phyloP scores from a whole-genome alignment of 2,329 filamentous ascomycete genomes.

The Penicillium concentricum region DNA sequence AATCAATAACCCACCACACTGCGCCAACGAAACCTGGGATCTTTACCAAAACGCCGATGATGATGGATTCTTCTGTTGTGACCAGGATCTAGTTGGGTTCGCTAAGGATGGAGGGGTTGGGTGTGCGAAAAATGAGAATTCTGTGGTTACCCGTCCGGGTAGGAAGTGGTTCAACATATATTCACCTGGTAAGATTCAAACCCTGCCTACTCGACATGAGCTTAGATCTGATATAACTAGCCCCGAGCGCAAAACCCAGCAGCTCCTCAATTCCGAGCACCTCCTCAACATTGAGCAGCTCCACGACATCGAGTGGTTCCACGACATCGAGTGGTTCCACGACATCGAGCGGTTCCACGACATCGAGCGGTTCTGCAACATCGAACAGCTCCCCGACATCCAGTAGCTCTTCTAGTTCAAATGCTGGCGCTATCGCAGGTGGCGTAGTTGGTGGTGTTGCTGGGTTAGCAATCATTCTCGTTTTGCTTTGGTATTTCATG shows the following conservation, averaged over 20 bases:
- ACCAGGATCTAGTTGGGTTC: not conserved
- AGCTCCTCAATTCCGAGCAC: not conserved
- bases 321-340: not conserved
- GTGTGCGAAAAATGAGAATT: not conserved
- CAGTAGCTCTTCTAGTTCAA: not conserved
- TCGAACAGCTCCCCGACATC: not conserved
- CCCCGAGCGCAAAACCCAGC: not conserved
- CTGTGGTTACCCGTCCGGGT: no score
- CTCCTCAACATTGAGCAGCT: not conserved
- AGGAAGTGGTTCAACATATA: rapidly evolving
- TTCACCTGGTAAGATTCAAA: not conserved
- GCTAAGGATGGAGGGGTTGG: not conserved
- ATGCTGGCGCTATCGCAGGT: conserved; percentile 8
- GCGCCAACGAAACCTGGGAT: not conserved
- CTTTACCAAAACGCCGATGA: not conserved
- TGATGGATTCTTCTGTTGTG: not conserved
- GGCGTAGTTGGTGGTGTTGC: conserved; percentile 19
- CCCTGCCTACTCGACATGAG: not conserved
- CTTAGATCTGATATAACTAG: not conserved
- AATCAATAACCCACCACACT: not conserved
- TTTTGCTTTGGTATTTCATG: conserved; percentile 12
- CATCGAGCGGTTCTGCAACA: not conserved
- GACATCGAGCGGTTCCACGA: not conserved
- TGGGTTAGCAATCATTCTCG: conserved; percentile 12
- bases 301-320: not conserved